These are phyloP conservation scores for Pulveroboletus sp. DNA, from an alignment of 768 basidiomycete species.

Conservation along the genomic window DNA sequence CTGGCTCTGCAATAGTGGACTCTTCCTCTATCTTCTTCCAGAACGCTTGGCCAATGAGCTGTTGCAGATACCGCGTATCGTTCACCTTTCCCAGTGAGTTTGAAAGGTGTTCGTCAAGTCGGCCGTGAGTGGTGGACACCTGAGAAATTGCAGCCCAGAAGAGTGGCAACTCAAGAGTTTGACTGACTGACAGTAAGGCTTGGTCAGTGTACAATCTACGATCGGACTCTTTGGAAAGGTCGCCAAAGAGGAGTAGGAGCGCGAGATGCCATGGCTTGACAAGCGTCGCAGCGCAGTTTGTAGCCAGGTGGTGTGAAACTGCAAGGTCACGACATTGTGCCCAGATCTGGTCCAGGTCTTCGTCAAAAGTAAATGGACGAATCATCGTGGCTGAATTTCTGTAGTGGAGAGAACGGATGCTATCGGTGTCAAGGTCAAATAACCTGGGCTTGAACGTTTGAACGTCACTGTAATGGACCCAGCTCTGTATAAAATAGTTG, in stretches of 20 bases:
- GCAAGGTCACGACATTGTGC: no score
- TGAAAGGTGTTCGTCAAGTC: neutral
- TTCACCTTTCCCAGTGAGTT: neutral
- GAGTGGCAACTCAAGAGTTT: slow-evolving; percentile 5
- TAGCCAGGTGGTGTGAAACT: no score
- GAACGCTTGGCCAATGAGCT: slow-evolving; percentile 1
- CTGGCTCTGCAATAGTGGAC: neutral
- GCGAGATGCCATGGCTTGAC: slow-evolving; percentile 7
- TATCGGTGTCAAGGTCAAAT: no score
- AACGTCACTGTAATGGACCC: no score
- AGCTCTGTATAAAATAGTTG: no score
- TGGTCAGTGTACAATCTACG: neutral
- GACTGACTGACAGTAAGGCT: no score
- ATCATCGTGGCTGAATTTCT: no score
- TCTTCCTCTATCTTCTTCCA: neutral
- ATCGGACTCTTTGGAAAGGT: neutral
- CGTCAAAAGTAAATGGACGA: no score
- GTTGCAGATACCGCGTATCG: neutral
- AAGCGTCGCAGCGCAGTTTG: no score
- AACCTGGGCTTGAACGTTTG: no score
- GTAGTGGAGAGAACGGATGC: no score
- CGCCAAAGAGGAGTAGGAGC: slow-evolving; percentile 3
- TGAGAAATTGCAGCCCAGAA: slow-evolving; percentile 7
- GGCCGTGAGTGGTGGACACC: neutral
- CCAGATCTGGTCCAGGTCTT: no score